Evolutionary conservation across 352 stramenopile species (phyloP).

Genomic region (Globisporangium recalcitrans): DNA sequence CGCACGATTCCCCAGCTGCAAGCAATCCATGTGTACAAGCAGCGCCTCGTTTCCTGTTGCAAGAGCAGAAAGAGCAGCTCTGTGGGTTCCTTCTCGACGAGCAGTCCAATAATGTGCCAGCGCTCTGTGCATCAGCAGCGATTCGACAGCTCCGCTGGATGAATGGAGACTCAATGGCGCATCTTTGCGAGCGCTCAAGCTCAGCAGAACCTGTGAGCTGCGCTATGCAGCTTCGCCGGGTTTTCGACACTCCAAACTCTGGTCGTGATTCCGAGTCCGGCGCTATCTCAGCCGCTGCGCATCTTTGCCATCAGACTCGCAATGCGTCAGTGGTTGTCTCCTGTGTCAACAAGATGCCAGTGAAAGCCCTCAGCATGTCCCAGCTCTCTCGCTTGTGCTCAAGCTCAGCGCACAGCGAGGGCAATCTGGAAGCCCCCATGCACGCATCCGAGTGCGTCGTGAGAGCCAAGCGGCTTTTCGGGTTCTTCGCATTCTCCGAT

Average conservation of each 20-base stretch:
- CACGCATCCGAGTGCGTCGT: slow-evolving; percentile 9
- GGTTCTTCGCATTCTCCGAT: background rate
- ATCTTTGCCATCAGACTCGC: slow-evolving; percentile 23
- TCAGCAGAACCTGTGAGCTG: slow-evolving; percentile 31
- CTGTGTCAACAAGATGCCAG: slow-evolving; percentile 27
- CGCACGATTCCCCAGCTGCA: background rate
- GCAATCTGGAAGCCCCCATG: background rate
- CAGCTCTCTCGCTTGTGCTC: slow-evolving; percentile 30
- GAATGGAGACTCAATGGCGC: slow-evolving; percentile 20
- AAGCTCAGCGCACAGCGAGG: background rate
- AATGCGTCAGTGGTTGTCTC: slow-evolving; percentile 21
- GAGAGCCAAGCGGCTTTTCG: slow-evolving; percentile 13
- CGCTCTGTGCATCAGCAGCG: slow-evolving; percentile 27
- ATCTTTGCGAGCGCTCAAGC: slow-evolving; percentile 28
- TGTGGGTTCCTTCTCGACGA: slow-evolving; percentile 10
- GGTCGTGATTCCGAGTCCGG: background rate
- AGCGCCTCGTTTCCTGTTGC: slow-evolving; percentile 26
- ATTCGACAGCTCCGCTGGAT: slow-evolving; percentile 49
- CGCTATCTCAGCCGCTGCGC: slow-evolving; percentile 11
- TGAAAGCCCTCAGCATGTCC: slow-evolving; percentile 14
- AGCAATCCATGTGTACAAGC: slow-evolving; percentile 20
- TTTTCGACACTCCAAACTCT: background rate
- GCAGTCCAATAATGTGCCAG: slow-evolving; percentile 10
- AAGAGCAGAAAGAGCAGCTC: slow-evolving; percentile 24
- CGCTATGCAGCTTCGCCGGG: slow-evolving; percentile 19